Percentiles rank a stretch among this genome's conserved stretches.
Conservation (phyloP, 805 yeast species). For the Candida andamanensis region DNA sequence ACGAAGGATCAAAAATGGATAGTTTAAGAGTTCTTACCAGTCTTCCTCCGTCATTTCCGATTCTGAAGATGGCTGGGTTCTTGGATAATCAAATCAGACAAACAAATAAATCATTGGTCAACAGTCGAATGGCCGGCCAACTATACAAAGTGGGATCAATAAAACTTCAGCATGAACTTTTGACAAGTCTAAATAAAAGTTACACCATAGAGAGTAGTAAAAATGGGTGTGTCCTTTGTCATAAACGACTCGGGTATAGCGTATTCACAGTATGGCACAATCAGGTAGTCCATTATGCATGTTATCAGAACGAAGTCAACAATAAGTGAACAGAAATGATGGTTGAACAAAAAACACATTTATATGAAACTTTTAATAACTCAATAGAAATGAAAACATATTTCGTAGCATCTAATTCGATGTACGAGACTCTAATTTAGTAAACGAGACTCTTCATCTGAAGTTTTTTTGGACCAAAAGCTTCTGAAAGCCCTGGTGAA, state of each 20-base stretch:
- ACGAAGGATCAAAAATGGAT: constrained; percentile 47
- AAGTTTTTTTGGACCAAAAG: constrained; percentile 1
- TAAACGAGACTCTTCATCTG: constrained; percentile 4
- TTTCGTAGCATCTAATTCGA: not conserved
- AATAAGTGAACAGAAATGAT: no score
- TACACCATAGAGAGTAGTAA: constrained; percentile 34
- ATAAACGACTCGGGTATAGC: constrained; percentile 48
- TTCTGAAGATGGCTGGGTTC: constrained; percentile 39
- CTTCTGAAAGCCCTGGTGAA: constrained; percentile 1
- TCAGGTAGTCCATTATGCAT: constrained; percentile 53
- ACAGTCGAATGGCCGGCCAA: constrained; percentile 39
- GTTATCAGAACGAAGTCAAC: constrained; percentile 20
- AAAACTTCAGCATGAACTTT: constrained; percentile 40
- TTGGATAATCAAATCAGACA: constrained; percentile 42
- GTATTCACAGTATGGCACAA: constrained; percentile 47
- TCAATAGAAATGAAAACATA: not conserved
- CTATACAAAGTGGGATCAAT: constrained; percentile 51
- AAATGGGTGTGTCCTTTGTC: constrained; percentile 55
- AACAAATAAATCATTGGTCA: constrained; percentile 35
- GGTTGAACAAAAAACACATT: not conserved
- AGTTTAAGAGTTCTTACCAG: constrained; percentile 39
- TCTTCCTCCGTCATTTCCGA: constrained; percentile 48
- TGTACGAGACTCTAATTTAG: not conserved
- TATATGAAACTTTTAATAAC: no score
- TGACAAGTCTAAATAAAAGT: constrained; percentile 30